phyloP scores from a whole-genome alignment of 2,329 filamentous ascomycete species.

The Paecilomyces dactylethromorphus region DNA sequence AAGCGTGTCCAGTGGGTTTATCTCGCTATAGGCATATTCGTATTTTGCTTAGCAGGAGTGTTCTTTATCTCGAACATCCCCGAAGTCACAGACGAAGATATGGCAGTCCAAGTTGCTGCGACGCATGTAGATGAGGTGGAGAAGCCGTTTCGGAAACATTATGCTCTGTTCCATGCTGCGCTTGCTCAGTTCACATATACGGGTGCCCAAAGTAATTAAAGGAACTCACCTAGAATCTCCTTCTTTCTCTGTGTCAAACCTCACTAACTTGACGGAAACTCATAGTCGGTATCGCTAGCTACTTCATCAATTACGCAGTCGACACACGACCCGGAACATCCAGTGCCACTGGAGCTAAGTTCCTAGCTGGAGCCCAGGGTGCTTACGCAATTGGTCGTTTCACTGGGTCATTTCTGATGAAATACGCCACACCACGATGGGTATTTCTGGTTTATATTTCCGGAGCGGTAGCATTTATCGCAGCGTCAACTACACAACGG shows the following conservation, averaged over 20 bases:
- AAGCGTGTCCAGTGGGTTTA: conserved; percentile 73
- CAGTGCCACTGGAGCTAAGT: conserved; percentile 56
- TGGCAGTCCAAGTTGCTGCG: conserved; percentile 54
- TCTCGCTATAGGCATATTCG: conserved; percentile 69
- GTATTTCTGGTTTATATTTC: conserved; percentile 65
- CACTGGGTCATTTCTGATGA: conserved; percentile 59
- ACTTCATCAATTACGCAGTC: conserved; percentile 69
- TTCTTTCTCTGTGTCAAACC: background rate
- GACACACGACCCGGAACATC: conserved; percentile 52
- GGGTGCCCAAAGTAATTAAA: conserved; percentile 60
- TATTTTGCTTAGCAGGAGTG: conserved; percentile 58
- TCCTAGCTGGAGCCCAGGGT: conserved; percentile 67
- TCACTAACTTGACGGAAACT: conserved; percentile 1
- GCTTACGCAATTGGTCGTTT: conserved; percentile 69
- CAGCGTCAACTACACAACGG: conserved; percentile 42
- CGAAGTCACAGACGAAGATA: conserved; percentile 66
- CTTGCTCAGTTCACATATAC: conserved; percentile 76
- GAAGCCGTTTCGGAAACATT: conserved; percentile 63
- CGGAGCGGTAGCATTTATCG: conserved; percentile 54
- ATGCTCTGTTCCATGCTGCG: conserved; percentile 68
- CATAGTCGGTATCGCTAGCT: conserved; percentile 44
- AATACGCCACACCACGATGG: conserved; percentile 59
- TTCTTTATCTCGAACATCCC: conserved; percentile 64
- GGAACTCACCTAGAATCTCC: conserved; percentile 11
- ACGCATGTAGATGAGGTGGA: conserved; percentile 49